A percentile compares a stretch with the other conserved stretches of the same genome.
Evolutionary conservation across 2,329 filamentous ascomycete species (phyloP).

Genomic region (Trichoderma citrinoviride): DNA sequence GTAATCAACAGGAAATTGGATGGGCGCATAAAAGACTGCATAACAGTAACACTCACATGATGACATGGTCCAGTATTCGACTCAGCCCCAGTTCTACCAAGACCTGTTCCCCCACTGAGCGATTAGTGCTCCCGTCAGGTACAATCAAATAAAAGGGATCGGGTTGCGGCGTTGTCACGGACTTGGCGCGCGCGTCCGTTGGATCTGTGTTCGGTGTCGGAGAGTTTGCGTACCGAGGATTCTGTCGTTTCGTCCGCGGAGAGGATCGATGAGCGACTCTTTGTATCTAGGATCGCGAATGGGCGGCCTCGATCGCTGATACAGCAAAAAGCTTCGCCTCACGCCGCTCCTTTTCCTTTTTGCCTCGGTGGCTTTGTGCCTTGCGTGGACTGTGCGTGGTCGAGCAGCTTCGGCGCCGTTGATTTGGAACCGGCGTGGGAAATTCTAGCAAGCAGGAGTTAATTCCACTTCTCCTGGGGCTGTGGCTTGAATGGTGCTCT

Average conservation of each 20-base stretch:
- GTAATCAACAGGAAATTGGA: constrained; percentile 5
- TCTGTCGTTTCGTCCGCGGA: too few species aligned
- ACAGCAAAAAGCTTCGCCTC: background rate
- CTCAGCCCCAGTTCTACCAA: constrained; percentile 8
- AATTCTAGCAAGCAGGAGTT: background rate
- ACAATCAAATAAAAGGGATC: background rate
- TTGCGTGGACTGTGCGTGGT: background rate
- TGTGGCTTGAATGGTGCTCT: constrained; percentile 2
- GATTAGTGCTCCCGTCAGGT: constrained; percentile 10
- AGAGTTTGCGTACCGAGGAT: background rate
- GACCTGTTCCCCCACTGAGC: constrained; percentile 2
- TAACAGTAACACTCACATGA: constrained; percentile 11
- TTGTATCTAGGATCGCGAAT: background rate
- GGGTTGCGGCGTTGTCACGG: background rate
- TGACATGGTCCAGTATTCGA: constrained; percentile 7
- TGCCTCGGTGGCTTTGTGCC: background rate
- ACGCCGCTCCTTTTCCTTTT: background rate
- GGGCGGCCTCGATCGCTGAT: constrained; percentile 1
- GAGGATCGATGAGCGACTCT: background rate
- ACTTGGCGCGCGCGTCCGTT: constrained; percentile 2
- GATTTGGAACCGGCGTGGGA: background rate
- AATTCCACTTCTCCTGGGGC: constrained; percentile 1
- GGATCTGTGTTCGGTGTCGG: background rate
- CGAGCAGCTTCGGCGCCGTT: background rate
- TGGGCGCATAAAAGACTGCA: constrained; percentile 11